Conservation (phyloP, 2,329 filamentous ascomycete species). For the Verticillium alfalfae region DNA sequence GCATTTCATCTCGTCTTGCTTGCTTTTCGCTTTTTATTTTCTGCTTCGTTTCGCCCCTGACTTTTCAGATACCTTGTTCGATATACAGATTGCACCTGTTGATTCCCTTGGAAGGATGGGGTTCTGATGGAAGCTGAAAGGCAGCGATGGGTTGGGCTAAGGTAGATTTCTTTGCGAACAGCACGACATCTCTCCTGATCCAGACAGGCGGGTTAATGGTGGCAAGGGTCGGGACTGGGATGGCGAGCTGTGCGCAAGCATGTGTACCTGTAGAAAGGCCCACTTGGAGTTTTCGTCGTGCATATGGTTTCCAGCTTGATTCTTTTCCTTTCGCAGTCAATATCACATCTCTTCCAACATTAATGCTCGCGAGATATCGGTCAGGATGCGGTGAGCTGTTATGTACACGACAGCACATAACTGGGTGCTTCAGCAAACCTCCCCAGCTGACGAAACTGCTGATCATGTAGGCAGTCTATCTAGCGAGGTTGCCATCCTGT, state of each 20-base stretch:
- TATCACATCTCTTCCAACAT: not conserved
- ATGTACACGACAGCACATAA: too few species aligned
- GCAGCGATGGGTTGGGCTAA: not conserved
- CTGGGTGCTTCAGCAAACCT: too few species aligned
- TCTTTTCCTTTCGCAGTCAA: not conserved
- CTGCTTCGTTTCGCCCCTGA: constrained; percentile 16
- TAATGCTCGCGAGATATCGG: too few species aligned
- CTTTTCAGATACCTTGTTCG: constrained; percentile 55
- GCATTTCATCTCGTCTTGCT: constrained; percentile 17
- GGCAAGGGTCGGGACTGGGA: not conserved
- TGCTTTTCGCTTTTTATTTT: constrained; percentile 31
- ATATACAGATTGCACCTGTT: constrained; percentile 37
- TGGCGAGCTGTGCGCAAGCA: not conserved
- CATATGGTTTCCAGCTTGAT: not conserved
- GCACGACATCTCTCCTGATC: not conserved
- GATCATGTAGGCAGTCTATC: too few species aligned
- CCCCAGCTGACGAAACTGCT: too few species aligned
- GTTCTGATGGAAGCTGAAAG: not conserved
- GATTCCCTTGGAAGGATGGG: constrained; percentile 1
- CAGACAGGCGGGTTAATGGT: not conserved
- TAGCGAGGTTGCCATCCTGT: too few species aligned
- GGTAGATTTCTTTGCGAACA: not conserved
- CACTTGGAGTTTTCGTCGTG: not conserved
- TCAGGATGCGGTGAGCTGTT: too few species aligned
- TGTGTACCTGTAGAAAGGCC: constrained; percentile 1